A percentile compares a stretch with the other conserved stretches of the same genome.
phyloP scores from a whole-genome alignment of 352 stramenopile species.

The Phytophthora sp. region DNA sequence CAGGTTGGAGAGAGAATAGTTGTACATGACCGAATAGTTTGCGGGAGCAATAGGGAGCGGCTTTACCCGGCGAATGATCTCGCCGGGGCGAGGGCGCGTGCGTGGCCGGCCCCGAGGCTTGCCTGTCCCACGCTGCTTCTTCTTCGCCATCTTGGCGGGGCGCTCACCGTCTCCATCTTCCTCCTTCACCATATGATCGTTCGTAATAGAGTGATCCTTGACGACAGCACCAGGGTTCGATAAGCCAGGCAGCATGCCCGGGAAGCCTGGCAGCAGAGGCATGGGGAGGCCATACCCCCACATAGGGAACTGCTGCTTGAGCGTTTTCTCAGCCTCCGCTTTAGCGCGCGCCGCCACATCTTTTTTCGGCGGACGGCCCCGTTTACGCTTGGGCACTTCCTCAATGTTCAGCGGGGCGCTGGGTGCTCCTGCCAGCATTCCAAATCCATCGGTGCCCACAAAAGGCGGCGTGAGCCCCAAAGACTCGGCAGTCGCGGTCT shows the following conservation, averaged over 20 bases:
- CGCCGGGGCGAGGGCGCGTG: conserved; percentile 73
- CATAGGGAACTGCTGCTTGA: conserved; percentile 75
- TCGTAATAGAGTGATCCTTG: conserved; percentile 33
- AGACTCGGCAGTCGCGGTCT: conserved; percentile 32
- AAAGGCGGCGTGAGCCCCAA: conserved; percentile 35
- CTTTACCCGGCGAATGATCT: conserved; percentile 79
- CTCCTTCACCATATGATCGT: conserved; percentile 34
- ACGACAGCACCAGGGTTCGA: conserved; percentile 42
- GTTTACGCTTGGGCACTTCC: conserved; percentile 70
- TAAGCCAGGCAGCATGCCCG: conserved; percentile 40
- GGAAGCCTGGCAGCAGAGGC: conserved; percentile 54
- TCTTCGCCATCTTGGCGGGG: conserved; percentile 63
- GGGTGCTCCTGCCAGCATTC: conserved; percentile 34
- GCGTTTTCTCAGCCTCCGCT: conserved; percentile 54
- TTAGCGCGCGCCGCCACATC: conserved; percentile 59
- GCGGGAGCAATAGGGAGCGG: conserved; percentile 72
- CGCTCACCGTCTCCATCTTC: conserved; percentile 36
- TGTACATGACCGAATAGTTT: conserved; percentile 82
- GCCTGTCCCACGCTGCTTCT: conserved; percentile 75
- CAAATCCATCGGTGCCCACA: conserved; percentile 34
- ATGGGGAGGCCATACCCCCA: conserved; percentile 67
- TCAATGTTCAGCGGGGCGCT: conserved; percentile 43
- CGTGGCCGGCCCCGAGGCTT: conserved; percentile 74
- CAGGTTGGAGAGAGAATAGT: conserved; percentile 65
- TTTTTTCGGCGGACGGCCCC: conserved; percentile 72